These are phyloP conservation scores for Phaeosphaeria sp. DNA, from an alignment of 2,329 filamentous ascomycete genomes.

Conservation along the genomic window DNA sequence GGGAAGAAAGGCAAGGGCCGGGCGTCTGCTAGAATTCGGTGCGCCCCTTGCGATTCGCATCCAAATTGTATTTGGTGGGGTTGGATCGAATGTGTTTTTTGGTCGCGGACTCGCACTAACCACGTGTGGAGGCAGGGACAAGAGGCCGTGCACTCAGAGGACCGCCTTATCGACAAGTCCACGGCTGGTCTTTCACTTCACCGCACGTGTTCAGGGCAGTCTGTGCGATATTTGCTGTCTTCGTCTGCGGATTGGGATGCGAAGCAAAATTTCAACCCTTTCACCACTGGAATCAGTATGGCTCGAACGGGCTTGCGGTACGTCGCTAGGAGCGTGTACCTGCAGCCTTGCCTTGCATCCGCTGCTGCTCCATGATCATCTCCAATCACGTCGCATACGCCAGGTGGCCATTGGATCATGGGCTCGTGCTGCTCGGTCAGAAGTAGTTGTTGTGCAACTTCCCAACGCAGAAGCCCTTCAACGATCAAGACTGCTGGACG, in stretches of 20 bases:
- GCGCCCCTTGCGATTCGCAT: conserved; percentile 35
- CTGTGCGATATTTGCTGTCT: not conserved
- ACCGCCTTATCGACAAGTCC: not conserved
- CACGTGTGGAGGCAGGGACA: too few species aligned
- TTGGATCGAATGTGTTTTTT: conserved; percentile 24
- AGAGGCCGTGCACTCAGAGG: too few species aligned
- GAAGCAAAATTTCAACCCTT: not conserved
- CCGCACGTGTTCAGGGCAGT: not conserved
- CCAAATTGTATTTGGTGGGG: conserved; percentile 32
- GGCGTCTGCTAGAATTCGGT: conserved; percentile 19
- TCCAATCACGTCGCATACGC: not conserved
- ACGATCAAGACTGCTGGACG: not conserved
- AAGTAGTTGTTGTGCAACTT: not conserved
- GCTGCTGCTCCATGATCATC: not conserved
- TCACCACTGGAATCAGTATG: not conserved
- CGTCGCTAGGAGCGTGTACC: not conserved
- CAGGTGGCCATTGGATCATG: not conserved
- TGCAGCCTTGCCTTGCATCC: not conserved
- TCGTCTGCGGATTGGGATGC: not conserved
- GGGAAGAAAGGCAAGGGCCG: conserved; percentile 15
- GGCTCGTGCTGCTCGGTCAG: not conserved
- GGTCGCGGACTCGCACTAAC: not conserved
- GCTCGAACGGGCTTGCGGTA: not conserved
- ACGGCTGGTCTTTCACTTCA: not conserved
- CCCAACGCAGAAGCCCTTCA: not conserved